phyloP scores from a whole-genome alignment of 495 filamentous ascomycete genomes.

The Aspergillus coremiiformis region DNA sequence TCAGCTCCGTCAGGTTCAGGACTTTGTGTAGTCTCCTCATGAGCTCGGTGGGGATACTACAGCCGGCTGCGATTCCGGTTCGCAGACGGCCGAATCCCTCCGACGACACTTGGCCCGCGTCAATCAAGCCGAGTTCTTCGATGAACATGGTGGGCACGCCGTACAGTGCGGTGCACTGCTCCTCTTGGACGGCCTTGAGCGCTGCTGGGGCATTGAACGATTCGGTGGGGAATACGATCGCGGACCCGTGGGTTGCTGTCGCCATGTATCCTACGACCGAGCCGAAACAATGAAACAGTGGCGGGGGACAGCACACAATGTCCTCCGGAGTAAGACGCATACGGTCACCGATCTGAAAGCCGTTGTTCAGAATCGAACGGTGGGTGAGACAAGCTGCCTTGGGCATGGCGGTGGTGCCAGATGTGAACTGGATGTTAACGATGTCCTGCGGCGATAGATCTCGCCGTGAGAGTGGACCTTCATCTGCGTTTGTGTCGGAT shows the following conservation, averaged over 20 bases:
- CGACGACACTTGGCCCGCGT: constrained; percentile 41
- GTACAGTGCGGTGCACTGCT: constrained; percentile 77
- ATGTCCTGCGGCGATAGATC: constrained; percentile 60
- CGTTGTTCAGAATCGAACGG: constrained; percentile 82
- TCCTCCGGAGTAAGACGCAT: constrained; percentile 71
- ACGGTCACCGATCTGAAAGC: constrained; percentile 67
- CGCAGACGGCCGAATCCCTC: constrained; percentile 62
- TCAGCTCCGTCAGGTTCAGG: constrained; percentile 78
- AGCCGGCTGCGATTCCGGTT: constrained; percentile 90
- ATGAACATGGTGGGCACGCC: constrained; percentile 97
- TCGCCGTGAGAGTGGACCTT: constrained; percentile 29
- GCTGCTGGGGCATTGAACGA: constrained; percentile 76
- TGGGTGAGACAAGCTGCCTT: constrained; percentile 91
- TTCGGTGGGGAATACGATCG: constrained; percentile 80
- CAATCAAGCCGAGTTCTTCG: constrained; percentile 70
- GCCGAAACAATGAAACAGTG: constrained; percentile 92
- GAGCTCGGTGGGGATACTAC: constrained; percentile 69
- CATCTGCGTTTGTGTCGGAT: constrained; percentile 45
- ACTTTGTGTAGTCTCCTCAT: constrained; percentile 71
- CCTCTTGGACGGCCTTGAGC: constrained; percentile 62
- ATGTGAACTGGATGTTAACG: constrained; percentile 96
- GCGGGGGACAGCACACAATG: constrained; percentile 77
- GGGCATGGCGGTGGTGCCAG: constrained; percentile 79
- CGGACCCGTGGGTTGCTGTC: constrained; percentile 75
- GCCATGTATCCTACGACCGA: constrained; percentile 90